A percentile compares a stretch with the other conserved stretches of the same genome.
phyloP scores from a whole-genome alignment of 108 stramenopile genomes.

The Craspedostauros australis region DNA sequence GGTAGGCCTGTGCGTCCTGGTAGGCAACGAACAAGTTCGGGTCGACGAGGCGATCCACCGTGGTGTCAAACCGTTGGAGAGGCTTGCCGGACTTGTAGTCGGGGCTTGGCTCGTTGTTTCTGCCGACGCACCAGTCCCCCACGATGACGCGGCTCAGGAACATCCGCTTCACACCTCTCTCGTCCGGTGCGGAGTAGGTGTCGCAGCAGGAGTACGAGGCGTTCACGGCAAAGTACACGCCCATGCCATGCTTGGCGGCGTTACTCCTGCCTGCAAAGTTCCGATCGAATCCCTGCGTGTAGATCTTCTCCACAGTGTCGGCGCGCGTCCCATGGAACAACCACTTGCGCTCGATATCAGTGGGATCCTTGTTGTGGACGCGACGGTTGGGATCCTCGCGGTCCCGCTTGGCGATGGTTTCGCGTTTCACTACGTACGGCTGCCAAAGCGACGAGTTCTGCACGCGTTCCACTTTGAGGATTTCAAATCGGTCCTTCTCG shows the following conservation, averaged over 20 bases:
- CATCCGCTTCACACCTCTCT: neutral
- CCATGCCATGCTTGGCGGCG: conserved; percentile 6
- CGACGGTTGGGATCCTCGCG: neutral
- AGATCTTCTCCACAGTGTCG: neutral
- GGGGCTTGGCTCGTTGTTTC: conserved; percentile 1
- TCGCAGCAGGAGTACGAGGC: neutral
- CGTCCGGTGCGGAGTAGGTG: conserved; percentile 1
- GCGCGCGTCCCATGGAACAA: neutral
- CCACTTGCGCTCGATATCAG: neutral
- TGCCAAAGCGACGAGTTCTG: conserved; percentile 5
- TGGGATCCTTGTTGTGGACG: neutral
- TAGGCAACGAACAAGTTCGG: neutral
- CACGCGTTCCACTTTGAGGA: neutral
- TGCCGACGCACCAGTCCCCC: conserved; percentile 5
- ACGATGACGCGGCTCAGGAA: conserved; percentile 2
- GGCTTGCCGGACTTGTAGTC: neutral
- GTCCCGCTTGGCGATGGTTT: neutral
- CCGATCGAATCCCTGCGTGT: conserved; percentile 10
- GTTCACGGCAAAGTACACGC: conserved; percentile 12
- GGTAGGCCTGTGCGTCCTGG: neutral
- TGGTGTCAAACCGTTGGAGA: neutral
- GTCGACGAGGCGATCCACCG: neutral
- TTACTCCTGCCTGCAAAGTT: conserved; percentile 5
- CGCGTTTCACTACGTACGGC: neutral
- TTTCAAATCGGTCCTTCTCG: neutral